Percentiles rank a stretch among this genome's conserved stretches.
Conservation (phyloP, 1,284 basidiomycete species). For the Cryptococcus sp. region DNA sequence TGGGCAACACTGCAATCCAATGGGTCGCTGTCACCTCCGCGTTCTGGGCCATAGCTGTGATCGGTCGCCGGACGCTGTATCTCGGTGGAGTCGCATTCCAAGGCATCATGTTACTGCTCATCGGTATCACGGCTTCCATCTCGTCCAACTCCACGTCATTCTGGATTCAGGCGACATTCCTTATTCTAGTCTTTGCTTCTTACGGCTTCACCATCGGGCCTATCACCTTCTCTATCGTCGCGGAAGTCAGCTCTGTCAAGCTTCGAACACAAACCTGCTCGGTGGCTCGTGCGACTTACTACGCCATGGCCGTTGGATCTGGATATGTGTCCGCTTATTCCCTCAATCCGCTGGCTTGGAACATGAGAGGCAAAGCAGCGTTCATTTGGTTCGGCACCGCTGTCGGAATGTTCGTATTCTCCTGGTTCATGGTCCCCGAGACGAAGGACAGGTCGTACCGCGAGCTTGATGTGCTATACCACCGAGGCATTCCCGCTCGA, state of each 20-base stretch:
- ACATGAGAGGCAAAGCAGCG: conserved; percentile 31
- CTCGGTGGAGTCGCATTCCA: conserved; percentile 44
- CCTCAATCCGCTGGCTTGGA: conserved; percentile 35
- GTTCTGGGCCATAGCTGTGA: conserved; percentile 45
- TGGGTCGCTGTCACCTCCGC: conserved; percentile 34
- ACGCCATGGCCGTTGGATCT: too few relatives aligned
- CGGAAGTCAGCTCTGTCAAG: too few relatives aligned
- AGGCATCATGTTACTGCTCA: not conserved
- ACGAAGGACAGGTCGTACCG: conserved; percentile 47
- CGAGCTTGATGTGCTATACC: conserved; percentile 50
- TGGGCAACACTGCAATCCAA: conserved; percentile 42
- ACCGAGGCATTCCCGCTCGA: conserved; percentile 39
- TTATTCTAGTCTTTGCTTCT: conserved; percentile 6
- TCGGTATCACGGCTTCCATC: not conserved
- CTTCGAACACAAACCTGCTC: too few relatives aligned
- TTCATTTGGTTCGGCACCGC: conserved; percentile 39
- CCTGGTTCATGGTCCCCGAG: conserved; percentile 12
- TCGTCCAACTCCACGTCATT: not conserved
- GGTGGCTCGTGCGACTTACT: too few relatives aligned
- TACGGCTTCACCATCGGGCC: conserved; percentile 3
- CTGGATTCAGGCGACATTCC: not conserved
- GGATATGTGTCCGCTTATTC: conserved; percentile 12
- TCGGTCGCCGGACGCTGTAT: conserved; percentile 56
- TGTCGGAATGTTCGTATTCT: conserved; percentile 27
- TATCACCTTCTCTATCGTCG: too few relatives aligned